phyloP scores from a whole-genome alignment of 768 basidiomycete species.

The Inosperma sp. region DNA sequence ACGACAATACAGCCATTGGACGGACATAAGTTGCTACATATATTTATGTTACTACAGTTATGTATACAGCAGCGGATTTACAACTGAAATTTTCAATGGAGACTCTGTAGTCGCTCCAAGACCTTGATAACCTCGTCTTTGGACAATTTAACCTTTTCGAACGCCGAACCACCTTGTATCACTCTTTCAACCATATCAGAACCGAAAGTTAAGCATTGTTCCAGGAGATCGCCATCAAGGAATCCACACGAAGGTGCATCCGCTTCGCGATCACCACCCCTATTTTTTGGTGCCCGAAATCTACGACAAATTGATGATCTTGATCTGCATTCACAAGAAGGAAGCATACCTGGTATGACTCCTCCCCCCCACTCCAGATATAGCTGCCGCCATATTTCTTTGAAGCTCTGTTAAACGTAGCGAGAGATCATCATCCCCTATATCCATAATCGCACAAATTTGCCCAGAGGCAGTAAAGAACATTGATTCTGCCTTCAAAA shows the following conservation, averaged over 20 bases:
- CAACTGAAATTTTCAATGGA: constrained; percentile 31
- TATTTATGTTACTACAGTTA: neutral
- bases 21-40: neutral
- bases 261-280: constrained; percentile 52
- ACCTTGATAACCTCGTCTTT: constrained; percentile 40
- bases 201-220: constrained; percentile 52
- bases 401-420: constrained; percentile 65
- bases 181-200: constrained; percentile 46
- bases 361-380: constrained; percentile 49
- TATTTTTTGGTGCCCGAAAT: constrained; percentile 64
- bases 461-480: constrained; percentile 78
- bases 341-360: constrained; percentile 63
- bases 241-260: constrained; percentile 63
- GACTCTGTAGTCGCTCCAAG: constrained; percentile 48
- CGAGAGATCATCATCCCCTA: constrained; percentile 47
- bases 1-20: constrained; percentile 5
- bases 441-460: constrained; percentile 67
- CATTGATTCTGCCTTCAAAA: constrained; percentile 54
- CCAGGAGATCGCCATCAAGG: constrained; percentile 85
- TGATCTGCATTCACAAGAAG: neutral
- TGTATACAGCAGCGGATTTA: neutral
- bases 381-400: constrained; percentile 61
- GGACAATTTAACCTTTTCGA: constrained; percentile 51
- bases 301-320: constrained; percentile 32
- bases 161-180: constrained; percentile 51